These are phyloP conservation scores for Thalassiosira mediterranea DNA, from an alignment of 352 stramenopile genomes.

Conservation along the genomic window DNA sequence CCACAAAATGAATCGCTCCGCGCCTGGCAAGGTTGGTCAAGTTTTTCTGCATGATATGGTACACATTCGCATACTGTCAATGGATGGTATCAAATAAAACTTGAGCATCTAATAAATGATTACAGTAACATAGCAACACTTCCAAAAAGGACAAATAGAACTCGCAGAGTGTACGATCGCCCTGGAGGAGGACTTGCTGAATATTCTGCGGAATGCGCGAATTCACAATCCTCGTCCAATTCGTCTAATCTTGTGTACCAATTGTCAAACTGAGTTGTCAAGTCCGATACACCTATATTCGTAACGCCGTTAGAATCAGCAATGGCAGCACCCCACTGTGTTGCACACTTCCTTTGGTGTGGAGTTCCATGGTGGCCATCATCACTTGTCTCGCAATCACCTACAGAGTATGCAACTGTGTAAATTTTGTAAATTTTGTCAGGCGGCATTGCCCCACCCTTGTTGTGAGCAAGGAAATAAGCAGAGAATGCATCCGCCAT, in stretches of 20 bases:
- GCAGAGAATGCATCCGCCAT: constrained; percentile 53
- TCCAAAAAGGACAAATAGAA: no score
- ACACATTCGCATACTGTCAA: no score
- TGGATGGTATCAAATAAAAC: no score
- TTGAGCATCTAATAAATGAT: no score
- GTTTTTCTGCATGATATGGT: no score
- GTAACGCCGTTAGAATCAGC: not conserved
- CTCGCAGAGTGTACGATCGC: no score
- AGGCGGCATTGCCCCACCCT: constrained; percentile 29
- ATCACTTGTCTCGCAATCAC: constrained; percentile 34
- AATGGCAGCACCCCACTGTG: constrained; percentile 9
- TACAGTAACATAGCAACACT: no score
- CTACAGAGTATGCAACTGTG: constrained; percentile 35
- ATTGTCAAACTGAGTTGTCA: constrained; percentile 22
- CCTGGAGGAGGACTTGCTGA: no score
- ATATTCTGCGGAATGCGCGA: no score
- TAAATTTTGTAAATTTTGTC: constrained; percentile 34
- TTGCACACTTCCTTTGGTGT: constrained; percentile 1
- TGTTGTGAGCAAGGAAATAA: constrained; percentile 43
- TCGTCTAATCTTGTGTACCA: constrained; percentile 33
- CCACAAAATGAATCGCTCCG: no score
- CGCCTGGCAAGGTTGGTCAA: no score
- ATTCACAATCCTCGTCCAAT: constrained; percentile 20
- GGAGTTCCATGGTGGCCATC: constrained; percentile 39
- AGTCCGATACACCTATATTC: constrained; percentile 15